A percentile compares a stretch with the other conserved stretches of the same genome.
Conservation (phyloP, 306 rosid genomes). For the Malus sieversii region DNA sequence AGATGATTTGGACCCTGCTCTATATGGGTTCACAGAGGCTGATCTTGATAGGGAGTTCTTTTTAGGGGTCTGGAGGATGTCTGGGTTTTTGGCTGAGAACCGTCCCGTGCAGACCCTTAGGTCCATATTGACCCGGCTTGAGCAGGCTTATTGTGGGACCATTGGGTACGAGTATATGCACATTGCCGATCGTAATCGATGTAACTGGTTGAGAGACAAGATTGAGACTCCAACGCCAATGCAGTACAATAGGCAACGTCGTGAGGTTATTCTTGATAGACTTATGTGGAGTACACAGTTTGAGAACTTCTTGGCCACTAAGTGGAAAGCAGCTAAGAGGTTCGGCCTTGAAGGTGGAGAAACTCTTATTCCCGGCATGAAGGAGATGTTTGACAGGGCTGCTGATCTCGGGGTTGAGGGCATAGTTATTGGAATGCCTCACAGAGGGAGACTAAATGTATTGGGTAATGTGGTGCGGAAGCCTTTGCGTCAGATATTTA, state of each 20-base stretch:
- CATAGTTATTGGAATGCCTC: constrained; percentile 92
- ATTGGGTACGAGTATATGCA: constrained; percentile 97
- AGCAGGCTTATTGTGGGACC: constrained; percentile 94
- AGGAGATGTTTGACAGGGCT: constrained; percentile 87
- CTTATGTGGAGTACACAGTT: constrained; percentile 91
- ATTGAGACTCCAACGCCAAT: constrained; percentile 72
- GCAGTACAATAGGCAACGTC: constrained; percentile 60
- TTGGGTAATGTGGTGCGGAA: constrained; percentile 89
- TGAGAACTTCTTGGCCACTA: constrained; percentile 90
- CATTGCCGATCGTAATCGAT: constrained; percentile 71
- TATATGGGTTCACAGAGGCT: constrained; percentile 85
- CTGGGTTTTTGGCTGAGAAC: constrained; percentile 94
- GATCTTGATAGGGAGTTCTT: constrained; percentile 96
- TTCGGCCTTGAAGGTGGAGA: constrained; percentile 95
- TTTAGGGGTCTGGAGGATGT: constrained; percentile 88
- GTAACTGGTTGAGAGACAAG: constrained; percentile 91
- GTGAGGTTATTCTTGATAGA: constrained; percentile 80
- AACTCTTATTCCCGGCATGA: constrained; percentile 92
- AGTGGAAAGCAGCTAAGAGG: constrained; percentile 91
- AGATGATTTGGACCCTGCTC: constrained; percentile 74
- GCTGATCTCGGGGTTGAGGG: constrained; percentile 98
- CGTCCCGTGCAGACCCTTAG: constrained; percentile 90
- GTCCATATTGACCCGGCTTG: constrained; percentile 84
- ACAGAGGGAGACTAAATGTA: constrained; percentile 79
- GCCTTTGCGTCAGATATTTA: constrained; percentile 89